phyloP scores from a whole-genome alignment of 129 eudicot species.

The Kitagawia praeruptora region DNA sequence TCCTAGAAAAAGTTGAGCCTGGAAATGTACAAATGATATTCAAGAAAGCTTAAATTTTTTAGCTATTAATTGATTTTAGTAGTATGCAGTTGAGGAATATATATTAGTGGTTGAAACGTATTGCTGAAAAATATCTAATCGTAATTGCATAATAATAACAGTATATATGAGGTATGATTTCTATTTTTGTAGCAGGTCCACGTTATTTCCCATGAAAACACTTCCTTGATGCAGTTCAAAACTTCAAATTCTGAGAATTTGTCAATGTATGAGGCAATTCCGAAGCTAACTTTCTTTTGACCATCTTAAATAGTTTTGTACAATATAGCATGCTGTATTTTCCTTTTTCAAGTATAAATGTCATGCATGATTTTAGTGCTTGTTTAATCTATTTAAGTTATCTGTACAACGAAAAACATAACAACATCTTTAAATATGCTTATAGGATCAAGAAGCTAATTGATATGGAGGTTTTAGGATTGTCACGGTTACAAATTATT shows the following conservation, averaged over 20 bases:
- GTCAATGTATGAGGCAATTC: not conserved
- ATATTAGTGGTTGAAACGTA: not conserved
- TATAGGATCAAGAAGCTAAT: conserved; percentile 82
- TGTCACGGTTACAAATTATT: conserved; percentile 61
- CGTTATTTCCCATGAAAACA: not conserved
- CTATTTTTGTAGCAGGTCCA: not conserved
- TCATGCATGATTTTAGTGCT: not conserved
- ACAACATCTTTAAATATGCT: conserved; percentile 1
- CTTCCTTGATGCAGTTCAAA: not conserved
- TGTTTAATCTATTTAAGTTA: not conserved
- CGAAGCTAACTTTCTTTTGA: not conserved
- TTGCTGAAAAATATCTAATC: not conserved
- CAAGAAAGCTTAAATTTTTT: not conserved
- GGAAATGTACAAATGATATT: not conserved
- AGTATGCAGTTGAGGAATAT: not conserved
- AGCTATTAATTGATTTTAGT: not conserved
- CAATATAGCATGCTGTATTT: not conserved
- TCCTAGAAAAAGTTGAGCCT: not conserved
- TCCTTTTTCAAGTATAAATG: not conserved
- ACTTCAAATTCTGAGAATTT: not conserved
- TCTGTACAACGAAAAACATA: not conserved
- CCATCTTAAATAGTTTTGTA: not conserved
- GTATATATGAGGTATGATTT: not conserved
- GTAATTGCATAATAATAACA: not conserved
- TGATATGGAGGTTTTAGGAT: conserved; percentile 71